Evolutionary conservation across 2,329 filamentous ascomycete genomes (phyloP).

Genomic region (Neonectria ditissima): DNA sequence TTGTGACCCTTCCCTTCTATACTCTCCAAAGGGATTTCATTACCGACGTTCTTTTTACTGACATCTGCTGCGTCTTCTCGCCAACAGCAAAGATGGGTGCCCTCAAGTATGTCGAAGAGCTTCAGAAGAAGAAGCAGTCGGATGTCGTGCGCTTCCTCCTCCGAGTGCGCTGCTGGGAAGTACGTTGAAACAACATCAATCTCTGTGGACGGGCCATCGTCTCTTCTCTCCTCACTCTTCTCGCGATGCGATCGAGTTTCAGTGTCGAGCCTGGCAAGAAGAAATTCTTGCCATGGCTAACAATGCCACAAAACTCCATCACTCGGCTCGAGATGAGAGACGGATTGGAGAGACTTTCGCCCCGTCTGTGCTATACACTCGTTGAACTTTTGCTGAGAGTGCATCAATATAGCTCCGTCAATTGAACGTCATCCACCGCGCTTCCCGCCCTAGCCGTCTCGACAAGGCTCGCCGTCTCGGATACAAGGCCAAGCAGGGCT

Average conservation of each 20-base stretch:
- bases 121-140: slow-evolving; percentile 99
- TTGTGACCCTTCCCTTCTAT: slow-evolving; percentile 38
- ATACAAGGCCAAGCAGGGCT: slow-evolving; percentile 99
- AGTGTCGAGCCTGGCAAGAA: slow-evolving; percentile 23
- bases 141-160: slow-evolving; percentile 99
- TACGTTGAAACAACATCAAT: slow-evolving; percentile 68
- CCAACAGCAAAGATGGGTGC: slow-evolving; percentile 88
- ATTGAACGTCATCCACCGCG: slow-evolving; percentile 99
- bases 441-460: slow-evolving; percentile 95
- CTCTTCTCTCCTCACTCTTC: slow-evolving; percentile 30
- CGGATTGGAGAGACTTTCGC: slow-evolving; percentile 28
- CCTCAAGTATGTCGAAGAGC: slow-evolving; percentile 99
- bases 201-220: slow-evolving; percentile 51
- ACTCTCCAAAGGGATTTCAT: not conserved
- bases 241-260: slow-evolving; percentile 23
- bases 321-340: slow-evolving; percentile 19
- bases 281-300: slow-evolving; percentile 30
- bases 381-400: slow-evolving; percentile 99
- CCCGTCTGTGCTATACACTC: slow-evolving; percentile 86
- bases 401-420: slow-evolving; percentile 99
- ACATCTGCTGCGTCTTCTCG: slow-evolving; percentile 35
- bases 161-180: slow-evolving; percentile 99
- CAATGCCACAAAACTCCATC: slow-evolving; percentile 15
- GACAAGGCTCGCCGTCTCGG: slow-evolving; percentile 99
- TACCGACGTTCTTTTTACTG: slow-evolving; percentile 38